Percentiles rank a stretch among this genome's conserved stretches.
phyloP scores from a whole-genome alignment of 139 green algal genomes.

The Chlamydomonas sphaeroides region DNA sequence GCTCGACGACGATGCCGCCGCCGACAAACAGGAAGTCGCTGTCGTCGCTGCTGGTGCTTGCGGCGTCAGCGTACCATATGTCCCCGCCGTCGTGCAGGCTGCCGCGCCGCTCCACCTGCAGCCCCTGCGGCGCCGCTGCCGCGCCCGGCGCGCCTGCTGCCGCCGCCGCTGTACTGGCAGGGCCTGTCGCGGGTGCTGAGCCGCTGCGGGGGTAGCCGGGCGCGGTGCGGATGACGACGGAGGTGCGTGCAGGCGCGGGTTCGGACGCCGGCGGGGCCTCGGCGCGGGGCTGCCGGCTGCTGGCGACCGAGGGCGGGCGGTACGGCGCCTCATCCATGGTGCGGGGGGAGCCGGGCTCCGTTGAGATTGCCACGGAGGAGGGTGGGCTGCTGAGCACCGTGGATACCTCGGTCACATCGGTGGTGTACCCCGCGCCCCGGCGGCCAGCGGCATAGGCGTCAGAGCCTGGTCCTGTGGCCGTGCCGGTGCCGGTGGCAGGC shows the following conservation, averaged over 20 bases:
- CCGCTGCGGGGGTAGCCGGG: no score
- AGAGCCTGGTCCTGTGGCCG: no score
- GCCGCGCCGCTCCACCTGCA: not conserved
- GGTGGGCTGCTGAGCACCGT: constrained; percentile 28
- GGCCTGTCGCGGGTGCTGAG: not conserved
- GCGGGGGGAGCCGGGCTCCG: not conserved
- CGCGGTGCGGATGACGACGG: no score
- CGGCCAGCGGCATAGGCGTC: no score
- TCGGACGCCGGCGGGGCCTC: not conserved
- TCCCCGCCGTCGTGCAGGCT: constrained; percentile 22
- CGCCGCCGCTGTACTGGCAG: not conserved
- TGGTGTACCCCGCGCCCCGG: no score
- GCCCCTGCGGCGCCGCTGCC: no score
- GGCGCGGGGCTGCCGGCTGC: not conserved
- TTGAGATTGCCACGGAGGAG: constrained; percentile 10
- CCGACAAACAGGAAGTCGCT: not conserved
- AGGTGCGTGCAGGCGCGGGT: not conserved
- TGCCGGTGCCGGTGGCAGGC: no score
- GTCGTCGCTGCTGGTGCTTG: constrained; percentile 9
- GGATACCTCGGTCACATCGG: no score
- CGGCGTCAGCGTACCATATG: not conserved
- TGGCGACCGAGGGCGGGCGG: not conserved
- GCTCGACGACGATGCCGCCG: not conserved
- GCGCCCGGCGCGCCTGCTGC: no score
- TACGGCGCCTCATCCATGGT: not conserved